Base-by-base conservation (phyloP, 1,139 yeast species). In the Candida labiduridarum region DNA sequence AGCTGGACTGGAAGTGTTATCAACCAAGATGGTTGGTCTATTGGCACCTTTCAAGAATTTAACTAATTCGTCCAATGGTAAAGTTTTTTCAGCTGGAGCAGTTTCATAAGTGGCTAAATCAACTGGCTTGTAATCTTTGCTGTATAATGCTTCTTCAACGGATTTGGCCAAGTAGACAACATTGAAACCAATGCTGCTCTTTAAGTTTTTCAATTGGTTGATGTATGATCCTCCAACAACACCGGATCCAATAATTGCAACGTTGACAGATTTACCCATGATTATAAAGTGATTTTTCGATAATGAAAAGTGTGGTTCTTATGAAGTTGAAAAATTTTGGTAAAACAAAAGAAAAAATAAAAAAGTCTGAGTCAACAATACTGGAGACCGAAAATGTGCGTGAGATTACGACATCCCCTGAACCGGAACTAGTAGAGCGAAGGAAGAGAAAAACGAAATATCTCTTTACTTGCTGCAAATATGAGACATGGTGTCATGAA, bases 151-250 rank as follows among this genome's bases (percentile, higher is more conserved):
- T 60, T 82, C 86, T 51, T 78, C 71, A 46, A 79, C 73, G 30
- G 91, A 79, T 61, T 89, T 85, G 47, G 97, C 91, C 54, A 94
- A 80, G 59, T 89, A 80, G 45, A 94, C 84, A 34, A 94, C 87
- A 60, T 90, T 87, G 76, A 85, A 90, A 41, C 76, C 72, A 59
- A 87, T 79, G 33, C 82, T 64, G 51, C 74, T 56, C 56, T 80
- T 76, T 59, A 92, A 78, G 72, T 87, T 95, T 62, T 83, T 82
- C 69, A 94, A 76, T 64, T 76, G 81, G 60, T 61, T 67, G 61
- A 76, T 66, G 72, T 90, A 90, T 48, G 97, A 91, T 35, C 95
- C 80, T 52, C 99, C 99, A 54, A 94, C 98, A 48, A 91, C 94
- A 60, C 98, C 98, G 46, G 97, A 85, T 52, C 96, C 96, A 58